phyloP scores from a whole-genome alignment of 2,329 filamentous ascomycete species.

The Myriosclerotinia curreyana region DNA sequence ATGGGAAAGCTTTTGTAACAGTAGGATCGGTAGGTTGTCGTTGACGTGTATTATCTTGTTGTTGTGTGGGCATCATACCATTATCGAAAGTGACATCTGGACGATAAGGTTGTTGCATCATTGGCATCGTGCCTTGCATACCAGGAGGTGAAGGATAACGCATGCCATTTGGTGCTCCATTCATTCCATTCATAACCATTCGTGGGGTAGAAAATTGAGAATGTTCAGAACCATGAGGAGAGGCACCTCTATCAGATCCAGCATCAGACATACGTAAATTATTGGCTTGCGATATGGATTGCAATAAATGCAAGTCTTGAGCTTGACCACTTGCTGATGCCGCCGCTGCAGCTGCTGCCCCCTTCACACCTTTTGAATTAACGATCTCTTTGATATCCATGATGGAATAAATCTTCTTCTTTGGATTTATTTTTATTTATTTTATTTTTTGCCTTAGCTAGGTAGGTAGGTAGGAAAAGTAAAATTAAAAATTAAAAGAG shows the following conservation, averaged over 20 bases:
- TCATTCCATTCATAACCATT: slow-evolving; percentile 37
- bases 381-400: slow-evolving; percentile 43
- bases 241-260: slow-evolving; percentile 39
- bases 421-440: too few species aligned
- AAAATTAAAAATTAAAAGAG: slow-evolving; percentile 11
- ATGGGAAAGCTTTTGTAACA: slow-evolving; percentile 72
- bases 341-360: slow-evolving; percentile 34
- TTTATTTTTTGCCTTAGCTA: slow-evolving; percentile 10
- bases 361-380: slow-evolving; percentile 39
- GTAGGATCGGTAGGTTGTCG: slow-evolving; percentile 27
- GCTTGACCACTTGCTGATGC: slow-evolving; percentile 34
- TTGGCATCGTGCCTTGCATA: slow-evolving; percentile 39
- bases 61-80: slow-evolving; percentile 30
- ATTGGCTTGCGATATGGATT: slow-evolving; percentile 39
- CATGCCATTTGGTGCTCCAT: slow-evolving; percentile 34
- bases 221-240: slow-evolving; percentile 40
- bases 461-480: too few species aligned
- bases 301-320: slow-evolving; percentile 39
- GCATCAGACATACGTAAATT: slow-evolving; percentile 38
- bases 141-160: slow-evolving; percentile 40
- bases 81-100: slow-evolving; percentile 36
- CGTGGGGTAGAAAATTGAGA: slow-evolving; percentile 39
- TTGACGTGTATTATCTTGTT: slow-evolving; percentile 32
- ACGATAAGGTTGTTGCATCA: slow-evolving; percentile 39
- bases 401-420: slow-evolving; percentile 20